A percentile compares a stretch with the other conserved stretches of the same genome.
Conservation (phyloP, 1,139 yeast species). For the Yamadazyma mexicana region DNA sequence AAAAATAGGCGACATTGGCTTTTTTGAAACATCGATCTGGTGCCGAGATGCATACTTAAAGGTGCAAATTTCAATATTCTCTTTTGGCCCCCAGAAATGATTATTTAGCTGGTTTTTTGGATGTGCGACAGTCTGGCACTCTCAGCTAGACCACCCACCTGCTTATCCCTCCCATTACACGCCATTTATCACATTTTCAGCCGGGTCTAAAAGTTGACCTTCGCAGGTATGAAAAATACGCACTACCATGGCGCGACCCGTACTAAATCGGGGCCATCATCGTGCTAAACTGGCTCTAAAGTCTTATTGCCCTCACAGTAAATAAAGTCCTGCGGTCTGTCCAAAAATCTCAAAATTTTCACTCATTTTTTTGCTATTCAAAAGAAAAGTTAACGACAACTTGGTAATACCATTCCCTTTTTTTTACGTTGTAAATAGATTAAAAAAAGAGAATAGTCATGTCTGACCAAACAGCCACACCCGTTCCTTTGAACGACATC, state of each 20-base stretch:
- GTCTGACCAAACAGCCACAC: constrained; percentile 22
- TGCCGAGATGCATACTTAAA: too few species aligned
- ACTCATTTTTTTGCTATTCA: constrained; percentile 8
- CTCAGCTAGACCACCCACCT: neutral
- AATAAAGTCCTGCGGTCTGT: neutral
- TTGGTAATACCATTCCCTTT: neutral
- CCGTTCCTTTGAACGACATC: constrained; percentile 50
- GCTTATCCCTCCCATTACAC: neutral
- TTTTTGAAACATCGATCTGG: too few species aligned
- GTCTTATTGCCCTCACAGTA: neutral
- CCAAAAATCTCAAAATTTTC: constrained; percentile 12
- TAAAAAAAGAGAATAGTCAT: constrained; percentile 4
- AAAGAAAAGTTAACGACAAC: neutral
- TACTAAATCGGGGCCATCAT: too few species aligned
- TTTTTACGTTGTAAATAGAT: constrained; percentile 7
- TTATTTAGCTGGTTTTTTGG: neutral
- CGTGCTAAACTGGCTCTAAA: too few species aligned
- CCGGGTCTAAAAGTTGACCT: neutral
- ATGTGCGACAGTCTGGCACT: neutral
- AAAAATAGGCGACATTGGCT: too few species aligned
- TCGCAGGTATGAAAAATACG: constrained; percentile 3
- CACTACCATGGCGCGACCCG: neutral
- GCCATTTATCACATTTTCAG: neutral
- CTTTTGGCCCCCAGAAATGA: too few species aligned
- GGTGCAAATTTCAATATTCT: too few species aligned